phyloP scores from a whole-genome alignment of 495 filamentous ascomycete genomes.

The Clavariopsis aquatica region DNA sequence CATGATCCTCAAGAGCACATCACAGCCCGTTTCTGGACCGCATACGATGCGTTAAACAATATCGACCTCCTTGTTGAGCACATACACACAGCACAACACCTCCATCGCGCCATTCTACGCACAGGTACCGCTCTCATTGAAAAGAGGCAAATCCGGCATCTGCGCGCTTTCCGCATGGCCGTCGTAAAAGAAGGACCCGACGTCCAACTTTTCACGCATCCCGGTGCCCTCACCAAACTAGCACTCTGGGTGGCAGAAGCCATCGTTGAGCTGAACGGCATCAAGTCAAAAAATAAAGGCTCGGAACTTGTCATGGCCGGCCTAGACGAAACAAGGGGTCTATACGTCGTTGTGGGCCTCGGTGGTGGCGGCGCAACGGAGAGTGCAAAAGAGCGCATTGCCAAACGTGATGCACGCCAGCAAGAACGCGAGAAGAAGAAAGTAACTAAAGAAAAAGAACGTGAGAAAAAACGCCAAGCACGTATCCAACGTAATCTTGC shows the following conservation, averaged over 20 bases:
- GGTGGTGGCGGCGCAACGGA: slow-evolving; percentile 73
- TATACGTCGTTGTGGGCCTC: slow-evolving; percentile 87
- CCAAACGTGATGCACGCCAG: slow-evolving; percentile 58
- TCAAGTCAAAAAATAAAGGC: slow-evolving; percentile 61
- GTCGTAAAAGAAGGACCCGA: slow-evolving; percentile 95
- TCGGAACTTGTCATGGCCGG: slow-evolving; percentile 88
- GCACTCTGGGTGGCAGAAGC: slow-evolving; percentile 94
- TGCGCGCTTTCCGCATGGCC: slow-evolving; percentile 89
- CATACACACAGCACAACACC: slow-evolving; percentile 80
- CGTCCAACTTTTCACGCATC: slow-evolving; percentile 83
- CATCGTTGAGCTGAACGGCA: slow-evolving; percentile 81
- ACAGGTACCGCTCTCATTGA: slow-evolving; percentile 88
- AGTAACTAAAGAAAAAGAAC: slow-evolving; percentile 57
- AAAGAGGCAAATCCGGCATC: slow-evolving; percentile 89
- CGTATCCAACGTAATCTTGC: slow-evolving; percentile 39
- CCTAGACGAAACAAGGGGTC: slow-evolving; percentile 81
- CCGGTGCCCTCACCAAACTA: slow-evolving; percentile 87
- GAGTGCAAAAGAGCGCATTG: slow-evolving; percentile 63
- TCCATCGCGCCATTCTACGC: slow-evolving; percentile 89
- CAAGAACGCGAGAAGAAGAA: slow-evolving; percentile 64
- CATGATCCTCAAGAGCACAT: slow-evolving; percentile 63
- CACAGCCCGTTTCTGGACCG: slow-evolving; percentile 80
- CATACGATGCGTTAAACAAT: slow-evolving; percentile 77
- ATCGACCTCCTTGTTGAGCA: slow-evolving; percentile 75
- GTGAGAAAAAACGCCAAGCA: slow-evolving; percentile 55